Evolutionary conservation across 2,329 filamentous ascomycete genomes (phyloP).

Genomic region (Tothia fuscella): DNA sequence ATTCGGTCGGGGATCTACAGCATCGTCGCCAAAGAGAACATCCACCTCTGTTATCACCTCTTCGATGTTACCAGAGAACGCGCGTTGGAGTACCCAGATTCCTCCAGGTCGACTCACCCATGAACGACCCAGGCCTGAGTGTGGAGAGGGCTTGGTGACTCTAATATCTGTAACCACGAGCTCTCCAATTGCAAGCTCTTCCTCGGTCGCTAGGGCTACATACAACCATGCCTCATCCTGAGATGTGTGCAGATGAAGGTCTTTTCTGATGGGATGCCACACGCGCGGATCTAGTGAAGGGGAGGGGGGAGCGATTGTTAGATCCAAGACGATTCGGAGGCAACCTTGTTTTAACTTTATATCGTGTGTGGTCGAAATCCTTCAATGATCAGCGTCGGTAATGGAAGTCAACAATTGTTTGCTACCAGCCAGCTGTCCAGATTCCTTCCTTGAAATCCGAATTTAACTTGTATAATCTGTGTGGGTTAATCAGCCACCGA

Average conservation of each 20-base stretch:
- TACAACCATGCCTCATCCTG: slow-evolving; percentile 10
- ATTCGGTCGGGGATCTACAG: slow-evolving; percentile 73
- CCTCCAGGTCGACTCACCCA: slow-evolving; percentile 23
- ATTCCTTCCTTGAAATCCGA: no score
- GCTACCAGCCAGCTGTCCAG: no score
- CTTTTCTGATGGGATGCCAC: slow-evolving; percentile 16
- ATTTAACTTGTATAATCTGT: no score
- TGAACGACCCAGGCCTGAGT: slow-evolving; percentile 11
- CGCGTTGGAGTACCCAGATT: slow-evolving; percentile 14
- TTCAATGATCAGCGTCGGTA: no score
- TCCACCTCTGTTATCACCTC: slow-evolving; percentile 43
- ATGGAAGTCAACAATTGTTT: no score
- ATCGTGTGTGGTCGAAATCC: no score
- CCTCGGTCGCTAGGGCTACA: slow-evolving; percentile 12
- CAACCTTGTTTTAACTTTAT: no score
- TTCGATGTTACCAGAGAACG: slow-evolving; percentile 16
- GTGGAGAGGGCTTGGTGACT: slow-evolving; percentile 9
- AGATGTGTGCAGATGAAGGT: slow-evolving; percentile 13
- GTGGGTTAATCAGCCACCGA: no score
- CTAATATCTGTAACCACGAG: slow-evolving; percentile 13
- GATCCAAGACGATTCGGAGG: no score
- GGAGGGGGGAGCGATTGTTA: no score
- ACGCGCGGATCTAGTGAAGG: slow-evolving; percentile 17
- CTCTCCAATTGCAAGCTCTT: slow-evolving; percentile 12
- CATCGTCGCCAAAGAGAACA: slow-evolving; percentile 79